phyloP scores from a whole-genome alignment of 2,329 filamentous ascomycete species.

The Epichloe bromicola region DNA sequence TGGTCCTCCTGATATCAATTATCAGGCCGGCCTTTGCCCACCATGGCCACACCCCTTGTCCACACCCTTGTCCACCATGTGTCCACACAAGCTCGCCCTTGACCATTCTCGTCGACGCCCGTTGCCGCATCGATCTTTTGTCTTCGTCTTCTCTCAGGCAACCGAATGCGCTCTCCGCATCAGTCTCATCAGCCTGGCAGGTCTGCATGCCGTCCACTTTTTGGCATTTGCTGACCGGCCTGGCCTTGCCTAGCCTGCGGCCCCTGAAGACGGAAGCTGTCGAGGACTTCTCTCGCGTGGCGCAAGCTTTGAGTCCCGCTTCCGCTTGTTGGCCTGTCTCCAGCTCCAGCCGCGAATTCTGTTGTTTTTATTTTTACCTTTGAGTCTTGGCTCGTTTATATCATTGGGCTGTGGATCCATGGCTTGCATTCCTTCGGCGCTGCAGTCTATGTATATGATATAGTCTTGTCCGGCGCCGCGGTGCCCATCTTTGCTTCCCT shows the following conservation, averaged over 20 bases:
- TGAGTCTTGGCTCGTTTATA: not conserved
- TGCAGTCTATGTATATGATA: not conserved
- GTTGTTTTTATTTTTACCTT: no score
- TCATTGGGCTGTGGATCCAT: not conserved
- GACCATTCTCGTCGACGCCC: not conserved
- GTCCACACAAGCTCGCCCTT: not conserved
- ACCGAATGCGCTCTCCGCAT: no score
- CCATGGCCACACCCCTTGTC: not conserved
- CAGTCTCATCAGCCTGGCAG: no score
- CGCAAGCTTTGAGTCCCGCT: not conserved
- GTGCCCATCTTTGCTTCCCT: conserved; percentile 10
- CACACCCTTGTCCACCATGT: not conserved
- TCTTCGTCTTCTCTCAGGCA: not conserved
- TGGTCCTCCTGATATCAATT: not conserved
- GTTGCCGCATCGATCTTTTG: conserved; percentile 2
- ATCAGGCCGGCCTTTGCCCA: not conserved
- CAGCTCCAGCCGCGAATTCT: not conserved
- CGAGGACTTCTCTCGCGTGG: no score
- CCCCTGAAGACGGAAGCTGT: not conserved
- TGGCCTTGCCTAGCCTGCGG: no score
- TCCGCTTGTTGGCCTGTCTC: not conserved
- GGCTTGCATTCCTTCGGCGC: not conserved
- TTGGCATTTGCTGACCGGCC: not conserved
- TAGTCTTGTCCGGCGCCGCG: conserved; percentile 1
- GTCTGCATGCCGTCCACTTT: not conserved